These are phyloP conservation scores for Canna indica DNA, from an alignment of 176 grass and related monocot species.

Conservation along the genomic window DNA sequence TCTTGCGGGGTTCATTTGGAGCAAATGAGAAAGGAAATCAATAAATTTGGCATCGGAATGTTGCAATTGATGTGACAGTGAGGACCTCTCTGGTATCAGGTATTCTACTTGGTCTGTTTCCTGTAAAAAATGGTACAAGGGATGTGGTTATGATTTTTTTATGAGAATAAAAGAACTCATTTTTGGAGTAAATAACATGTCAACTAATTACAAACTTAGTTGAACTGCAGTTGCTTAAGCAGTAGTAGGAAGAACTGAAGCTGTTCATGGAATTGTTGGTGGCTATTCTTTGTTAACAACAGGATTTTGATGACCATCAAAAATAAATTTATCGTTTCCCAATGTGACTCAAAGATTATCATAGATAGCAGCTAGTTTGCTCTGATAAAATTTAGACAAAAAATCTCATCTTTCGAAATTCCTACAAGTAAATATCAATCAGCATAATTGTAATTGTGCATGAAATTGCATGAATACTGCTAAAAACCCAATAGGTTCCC, in stretches of 20 bases:
- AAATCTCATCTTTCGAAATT: background rate
- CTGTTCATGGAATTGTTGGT: background rate
- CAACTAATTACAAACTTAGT: background rate
- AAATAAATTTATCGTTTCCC: background rate
- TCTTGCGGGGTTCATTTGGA: constrained; percentile 86
- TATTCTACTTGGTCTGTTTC: constrained; percentile 65
- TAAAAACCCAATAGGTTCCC: background rate
- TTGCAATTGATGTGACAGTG: constrained; percentile 47
- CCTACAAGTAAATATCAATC: background rate
- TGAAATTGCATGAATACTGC: too few species aligned
- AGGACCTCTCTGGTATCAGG: constrained; percentile 66
- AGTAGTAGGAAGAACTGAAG: too few species aligned
- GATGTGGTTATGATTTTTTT: background rate
- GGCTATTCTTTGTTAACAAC: background rate
- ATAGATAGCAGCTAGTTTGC: too few species aligned
- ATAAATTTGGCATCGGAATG: constrained; percentile 54
- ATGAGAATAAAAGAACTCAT: background rate
- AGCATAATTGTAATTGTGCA: background rate
- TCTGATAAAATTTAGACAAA: background rate
- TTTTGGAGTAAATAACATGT: background rate
- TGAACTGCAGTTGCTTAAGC: too few species aligned
- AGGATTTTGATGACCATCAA: background rate
- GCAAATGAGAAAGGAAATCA: constrained; percentile 77
- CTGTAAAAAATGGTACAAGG: constrained; percentile 29
- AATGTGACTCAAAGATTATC: background rate